A percentile compares a stretch with the other conserved stretches of the same genome.
Conservation (phyloP, 2,329 filamentous ascomycete species). For the Orbilia blumenaviensis region DNA sequence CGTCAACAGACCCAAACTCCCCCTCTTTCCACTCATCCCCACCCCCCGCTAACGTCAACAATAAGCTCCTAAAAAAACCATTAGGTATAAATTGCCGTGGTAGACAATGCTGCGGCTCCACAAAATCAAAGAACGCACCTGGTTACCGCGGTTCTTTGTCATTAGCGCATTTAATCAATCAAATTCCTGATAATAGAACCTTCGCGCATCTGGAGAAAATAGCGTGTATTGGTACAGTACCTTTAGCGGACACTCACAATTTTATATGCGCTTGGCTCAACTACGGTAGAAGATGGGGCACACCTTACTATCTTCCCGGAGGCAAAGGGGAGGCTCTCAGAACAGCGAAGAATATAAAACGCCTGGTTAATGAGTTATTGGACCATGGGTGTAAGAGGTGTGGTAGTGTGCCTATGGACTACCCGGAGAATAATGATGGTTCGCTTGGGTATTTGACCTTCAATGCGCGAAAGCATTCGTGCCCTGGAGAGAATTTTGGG, state of each 20-base stretch:
- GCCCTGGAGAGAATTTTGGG: slow-evolving; percentile 1
- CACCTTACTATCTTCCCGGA: slow-evolving; percentile 1
- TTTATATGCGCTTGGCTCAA: slow-evolving; percentile 43
- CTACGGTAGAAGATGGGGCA: background rate
- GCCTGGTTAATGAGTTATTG: slow-evolving; percentile 2
- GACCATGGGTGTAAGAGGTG: slow-evolving; percentile 23
- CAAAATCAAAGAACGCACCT: background rate
- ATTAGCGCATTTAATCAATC: background rate
- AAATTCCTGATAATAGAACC: slow-evolving; percentile 6
- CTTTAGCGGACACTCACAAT: background rate
- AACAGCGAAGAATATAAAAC: background rate
- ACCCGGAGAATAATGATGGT: slow-evolving; percentile 4
- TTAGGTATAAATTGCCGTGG: slow-evolving; percentile 37
- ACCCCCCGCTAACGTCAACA: background rate
- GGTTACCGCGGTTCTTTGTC: too few relatives aligned
- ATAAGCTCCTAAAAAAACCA: background rate
- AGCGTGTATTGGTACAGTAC: slow-evolving; percentile 9
- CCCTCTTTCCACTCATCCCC: background rate
- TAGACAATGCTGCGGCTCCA: background rate
- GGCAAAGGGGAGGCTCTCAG: background rate
- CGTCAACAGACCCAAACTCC: background rate
- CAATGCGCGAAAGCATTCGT: background rate
- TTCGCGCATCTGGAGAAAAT: slow-evolving; percentile 19
- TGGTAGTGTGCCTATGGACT: slow-evolving; percentile 19
- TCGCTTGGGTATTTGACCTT: slow-evolving; percentile 17